Evolutionary conservation across 495 filamentous ascomycete species (phyloP).

Genomic region (Geoglossum glabrum): DNA sequence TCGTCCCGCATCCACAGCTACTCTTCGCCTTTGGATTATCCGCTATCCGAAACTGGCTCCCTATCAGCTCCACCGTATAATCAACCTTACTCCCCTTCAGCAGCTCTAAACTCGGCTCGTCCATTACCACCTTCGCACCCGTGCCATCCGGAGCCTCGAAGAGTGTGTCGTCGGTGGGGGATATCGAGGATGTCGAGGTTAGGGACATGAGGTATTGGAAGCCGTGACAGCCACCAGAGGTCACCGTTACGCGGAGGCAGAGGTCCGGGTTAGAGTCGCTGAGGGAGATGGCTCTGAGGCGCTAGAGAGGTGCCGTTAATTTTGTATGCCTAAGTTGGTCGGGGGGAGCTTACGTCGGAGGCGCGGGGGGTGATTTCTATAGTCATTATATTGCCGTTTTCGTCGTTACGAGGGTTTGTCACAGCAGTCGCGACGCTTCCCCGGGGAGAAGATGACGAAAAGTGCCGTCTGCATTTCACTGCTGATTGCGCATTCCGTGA

Average conservation of each 20-base stretch:
- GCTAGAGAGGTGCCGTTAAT: too few relatives aligned
- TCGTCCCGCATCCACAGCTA: conserved; percentile 94
- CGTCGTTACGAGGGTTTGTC: conserved; percentile 46
- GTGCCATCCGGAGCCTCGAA: conserved; percentile 22
- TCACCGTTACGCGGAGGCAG: conserved; percentile 74
- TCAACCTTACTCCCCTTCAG: conserved; percentile 86
- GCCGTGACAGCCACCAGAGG: conserved; percentile 86
- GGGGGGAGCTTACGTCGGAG: conserved; percentile 37
- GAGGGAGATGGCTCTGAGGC: conserved; percentile 48
- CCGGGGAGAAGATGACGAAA: neutral
- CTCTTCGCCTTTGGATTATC: conserved; percentile 80
- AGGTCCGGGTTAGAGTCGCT: conserved; percentile 64
- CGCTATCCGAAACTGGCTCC: conserved; percentile 91
- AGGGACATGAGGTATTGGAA: conserved; percentile 95
- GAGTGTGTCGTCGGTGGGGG: conserved; percentile 34
- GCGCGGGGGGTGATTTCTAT: conserved; percentile 68
- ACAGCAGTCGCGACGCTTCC: conserved; percentile 15
- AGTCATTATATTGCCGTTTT: conserved; percentile 62
- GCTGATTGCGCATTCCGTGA: neutral
- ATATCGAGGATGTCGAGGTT: conserved; percentile 25
- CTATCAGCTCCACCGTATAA: conserved; percentile 91
- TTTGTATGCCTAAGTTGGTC: too few relatives aligned
- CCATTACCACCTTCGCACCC: conserved; percentile 71
- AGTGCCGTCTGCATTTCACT: neutral
- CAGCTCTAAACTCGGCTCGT: conserved; percentile 69